These are phyloP conservation scores for Mikania micrantha DNA, from an alignment of 129 eudicot genomes.

Conservation along the genomic window DNA sequence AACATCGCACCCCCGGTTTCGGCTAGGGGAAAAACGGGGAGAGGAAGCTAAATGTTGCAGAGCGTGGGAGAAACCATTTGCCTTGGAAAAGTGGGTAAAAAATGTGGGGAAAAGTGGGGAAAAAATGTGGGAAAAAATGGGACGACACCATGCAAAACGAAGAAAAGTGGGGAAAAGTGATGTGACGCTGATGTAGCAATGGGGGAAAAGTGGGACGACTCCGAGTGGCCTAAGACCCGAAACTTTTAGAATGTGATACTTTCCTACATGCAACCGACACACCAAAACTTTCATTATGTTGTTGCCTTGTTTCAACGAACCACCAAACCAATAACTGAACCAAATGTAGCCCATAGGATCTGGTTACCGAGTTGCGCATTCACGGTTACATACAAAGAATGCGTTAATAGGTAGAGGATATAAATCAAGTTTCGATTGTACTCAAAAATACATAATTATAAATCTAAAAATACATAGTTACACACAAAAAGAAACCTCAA, in stretches of 20 bases:
- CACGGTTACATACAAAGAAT: neutral
- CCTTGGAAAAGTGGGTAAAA: no score
- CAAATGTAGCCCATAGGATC: neutral
- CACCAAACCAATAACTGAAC: neutral
- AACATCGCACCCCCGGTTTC: no score
- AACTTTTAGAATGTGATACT: neutral
- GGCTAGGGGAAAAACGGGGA: no score
- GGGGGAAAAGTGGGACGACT: no score
- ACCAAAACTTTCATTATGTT: neutral
- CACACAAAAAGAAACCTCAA: constrained; percentile 1
- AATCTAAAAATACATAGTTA: neutral
- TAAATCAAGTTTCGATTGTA: neutral
- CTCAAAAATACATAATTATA: constrained; percentile 3
- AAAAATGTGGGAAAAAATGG: no score
- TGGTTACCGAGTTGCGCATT: neutral
- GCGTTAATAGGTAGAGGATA: neutral
- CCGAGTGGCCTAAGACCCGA: no score
- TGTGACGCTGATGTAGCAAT: no score
- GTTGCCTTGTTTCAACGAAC: neutral
- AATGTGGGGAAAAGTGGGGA: no score
- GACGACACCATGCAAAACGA: no score
- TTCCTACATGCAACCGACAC: neutral
- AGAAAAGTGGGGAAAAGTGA: no score
- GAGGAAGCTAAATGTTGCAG: no score
- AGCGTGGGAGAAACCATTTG: no score